Percentiles rank a stretch among this genome's conserved stretches.
phyloP scores from a whole-genome alignment of 2,329 filamentous ascomycete genomes.

The Chaetomiaceae sp. region DNA sequence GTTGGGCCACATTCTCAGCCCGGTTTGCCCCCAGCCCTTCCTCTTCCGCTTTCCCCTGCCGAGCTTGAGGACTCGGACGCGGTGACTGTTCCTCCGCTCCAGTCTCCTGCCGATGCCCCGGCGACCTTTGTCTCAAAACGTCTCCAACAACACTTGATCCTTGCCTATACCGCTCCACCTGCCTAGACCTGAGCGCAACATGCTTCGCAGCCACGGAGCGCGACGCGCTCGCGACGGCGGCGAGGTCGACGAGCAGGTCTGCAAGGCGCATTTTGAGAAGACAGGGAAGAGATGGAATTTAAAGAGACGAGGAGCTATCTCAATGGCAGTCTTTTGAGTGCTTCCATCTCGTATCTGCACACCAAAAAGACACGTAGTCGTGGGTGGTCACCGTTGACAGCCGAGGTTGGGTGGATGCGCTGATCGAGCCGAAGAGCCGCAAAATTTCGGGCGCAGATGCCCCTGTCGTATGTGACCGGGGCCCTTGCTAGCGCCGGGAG shows the following conservation, averaged over 20 bases:
- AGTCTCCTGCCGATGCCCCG: neutral
- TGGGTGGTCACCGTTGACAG: too few relatives aligned
- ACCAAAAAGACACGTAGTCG: too few relatives aligned
- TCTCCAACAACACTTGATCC: constrained; percentile 38
- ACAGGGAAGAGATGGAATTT: neutral
- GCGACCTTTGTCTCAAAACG: constrained; percentile 25
- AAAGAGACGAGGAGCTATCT: neutral
- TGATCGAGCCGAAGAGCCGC: constrained; percentile 4
- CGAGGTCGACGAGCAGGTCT: constrained; percentile 62
- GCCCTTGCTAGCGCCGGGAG: constrained; percentile 16
- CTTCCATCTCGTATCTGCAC: constrained; percentile 1
- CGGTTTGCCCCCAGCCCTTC: neutral
- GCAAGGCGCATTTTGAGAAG: constrained; percentile 49
- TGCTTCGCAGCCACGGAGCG: constrained; percentile 61
- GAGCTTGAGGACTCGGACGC: neutral
- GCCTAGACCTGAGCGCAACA: constrained; percentile 49
- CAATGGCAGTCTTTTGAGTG: neutral
- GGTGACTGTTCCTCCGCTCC: neutral
- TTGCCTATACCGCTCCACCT: constrained; percentile 45
- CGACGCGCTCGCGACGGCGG: constrained; percentile 63
- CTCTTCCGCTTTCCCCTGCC: neutral
- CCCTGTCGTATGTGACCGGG: constrained; percentile 4
- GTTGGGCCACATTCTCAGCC: neutral
- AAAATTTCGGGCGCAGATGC: constrained; percentile 11
- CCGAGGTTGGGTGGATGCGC: too few relatives aligned